These are phyloP conservation scores for Gyrodon lividus DNA, from an alignment of 768 basidiomycete species.

Conservation along the genomic window DNA sequence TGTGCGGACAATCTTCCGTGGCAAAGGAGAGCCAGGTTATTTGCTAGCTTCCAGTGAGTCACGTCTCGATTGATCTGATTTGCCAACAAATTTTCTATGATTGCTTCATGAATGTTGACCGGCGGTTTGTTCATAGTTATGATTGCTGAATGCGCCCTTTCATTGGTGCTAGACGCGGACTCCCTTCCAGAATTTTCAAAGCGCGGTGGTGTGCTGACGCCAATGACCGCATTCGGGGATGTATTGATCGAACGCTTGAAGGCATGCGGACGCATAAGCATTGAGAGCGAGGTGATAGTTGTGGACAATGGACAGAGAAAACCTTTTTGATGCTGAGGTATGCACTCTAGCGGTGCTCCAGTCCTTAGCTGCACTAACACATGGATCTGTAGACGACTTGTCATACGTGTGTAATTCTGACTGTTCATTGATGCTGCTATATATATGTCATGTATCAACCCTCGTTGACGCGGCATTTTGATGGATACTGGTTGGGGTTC, in stretches of 20 bases:
- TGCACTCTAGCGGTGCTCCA: not conserved
- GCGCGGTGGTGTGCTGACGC: conserved; percentile 79
- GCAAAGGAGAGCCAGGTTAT: conserved; percentile 80
- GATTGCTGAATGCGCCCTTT: conserved; percentile 77
- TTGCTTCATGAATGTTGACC: not conserved
- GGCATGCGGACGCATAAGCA: conserved; percentile 52
- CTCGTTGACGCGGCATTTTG: not conserved
- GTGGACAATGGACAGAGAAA: conserved; percentile 9
- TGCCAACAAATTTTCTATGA: not conserved
- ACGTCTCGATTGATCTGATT: not conserved
- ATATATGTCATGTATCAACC: not conserved
- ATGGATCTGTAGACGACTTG: not conserved
- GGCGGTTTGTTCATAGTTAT: conserved; percentile 47
- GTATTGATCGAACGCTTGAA: conserved; percentile 67
- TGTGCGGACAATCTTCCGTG: conserved; percentile 61
- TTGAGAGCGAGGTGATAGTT: conserved; percentile 48
- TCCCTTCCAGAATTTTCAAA: conserved; percentile 56
- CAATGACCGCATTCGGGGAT: conserved; percentile 79
- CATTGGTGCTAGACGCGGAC: conserved; percentile 55
- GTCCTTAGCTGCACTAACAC: not conserved
- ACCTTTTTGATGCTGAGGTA: conserved; percentile 1
- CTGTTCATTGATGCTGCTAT: not conserved
- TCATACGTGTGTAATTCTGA: not conserved
- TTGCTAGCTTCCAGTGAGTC: conserved; percentile 12
- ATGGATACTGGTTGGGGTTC: not conserved